Evolutionary conservation across 1,139 yeast genomes (phyloP).

Genomic region (Debaryomycetaceae sp.): DNA sequence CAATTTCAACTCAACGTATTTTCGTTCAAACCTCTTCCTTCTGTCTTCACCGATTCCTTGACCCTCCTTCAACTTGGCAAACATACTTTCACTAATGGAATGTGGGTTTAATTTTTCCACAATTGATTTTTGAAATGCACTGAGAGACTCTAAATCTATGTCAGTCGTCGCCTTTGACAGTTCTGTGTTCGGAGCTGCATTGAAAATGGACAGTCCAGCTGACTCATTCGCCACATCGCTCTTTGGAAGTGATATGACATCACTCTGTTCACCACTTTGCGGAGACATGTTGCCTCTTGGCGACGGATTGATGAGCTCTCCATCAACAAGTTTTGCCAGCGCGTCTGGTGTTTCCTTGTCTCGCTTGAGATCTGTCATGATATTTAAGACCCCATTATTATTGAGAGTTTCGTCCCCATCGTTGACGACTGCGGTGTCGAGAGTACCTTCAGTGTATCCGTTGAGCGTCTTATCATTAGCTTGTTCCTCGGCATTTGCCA

Average conservation of each 20-base stretch:
- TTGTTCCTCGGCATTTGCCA: background rate
- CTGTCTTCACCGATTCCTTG: background rate
- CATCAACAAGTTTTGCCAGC: background rate
- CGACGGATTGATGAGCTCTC: background rate
- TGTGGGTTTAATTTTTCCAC: conserved; percentile 31
- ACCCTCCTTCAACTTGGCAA: conserved; percentile 17
- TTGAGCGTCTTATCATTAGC: background rate
- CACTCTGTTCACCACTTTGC: background rate
- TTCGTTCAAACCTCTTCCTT: conserved; percentile 11
- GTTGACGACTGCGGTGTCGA: background rate
- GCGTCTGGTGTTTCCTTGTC: background rate
- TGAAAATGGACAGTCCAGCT: background rate
- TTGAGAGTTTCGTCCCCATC: background rate
- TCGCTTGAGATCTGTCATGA: conserved; percentile 2
- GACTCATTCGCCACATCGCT: conserved; percentile 1
- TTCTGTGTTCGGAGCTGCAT: background rate
- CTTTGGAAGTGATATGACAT: background rate
- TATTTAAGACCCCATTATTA: background rate
- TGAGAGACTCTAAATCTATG: background rate
- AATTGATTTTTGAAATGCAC: conserved; percentile 36
- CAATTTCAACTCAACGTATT: conserved; percentile 14
- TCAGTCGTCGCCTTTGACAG: no score
- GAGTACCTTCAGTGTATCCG: background rate
- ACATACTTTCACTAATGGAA: conserved; percentile 17
- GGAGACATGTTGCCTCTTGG: background rate